Base-by-base conservation (phyloP, 2,329 filamentous ascomycete species). In the Sarocladiaceae sp. region DNA sequence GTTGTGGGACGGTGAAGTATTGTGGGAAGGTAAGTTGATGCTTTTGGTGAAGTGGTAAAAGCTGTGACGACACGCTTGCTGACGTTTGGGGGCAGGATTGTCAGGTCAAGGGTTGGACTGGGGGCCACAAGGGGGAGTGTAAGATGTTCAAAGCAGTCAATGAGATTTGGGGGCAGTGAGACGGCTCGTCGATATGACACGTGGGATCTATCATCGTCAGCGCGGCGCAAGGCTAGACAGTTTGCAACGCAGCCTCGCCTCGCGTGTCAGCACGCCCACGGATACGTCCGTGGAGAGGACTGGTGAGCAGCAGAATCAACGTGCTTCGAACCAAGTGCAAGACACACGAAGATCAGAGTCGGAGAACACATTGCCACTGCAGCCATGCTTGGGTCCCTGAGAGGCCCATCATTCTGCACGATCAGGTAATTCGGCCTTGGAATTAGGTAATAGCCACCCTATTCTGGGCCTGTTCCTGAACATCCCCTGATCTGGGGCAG, bases 1-100 rank as follows among this genome's bases (percentile, higher is more conserved):
- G 71, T 8, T 77, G 74, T 56, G 66, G 65, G 22, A 66, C 65
- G 55, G 69, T 66, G n/a, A 64, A 62, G 54, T 78, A 78, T 60
- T 77, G 75, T 53, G 64, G 68, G 23, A 75, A 75, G 70, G 74
- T 75, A 15, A 48, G 44, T 46, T 46, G 4, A 8, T 8, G 22
- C 8, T 20, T 10, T 11, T 37, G 20, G 15, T 8, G 17, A 29
- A 15, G 40, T 22, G 10, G 40, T 28, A 29, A 28, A 48, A 11
- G 10, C 13, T 44, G 44, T 31, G 22, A 26, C 13, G 40, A 29
- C 22, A 46, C 12, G 12, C 17, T 10, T 33, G 28, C 44, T 48
- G 44, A 48, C 44, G n/a, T 29, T 48, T 29, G 26, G 25, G 10
- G n/a, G 13, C 18, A 48, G 44, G 44, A 48, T 5, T 59, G 57